phyloP scores from a whole-genome alignment of 129 eudicot genomes.

The Artemisia argyi region DNA sequence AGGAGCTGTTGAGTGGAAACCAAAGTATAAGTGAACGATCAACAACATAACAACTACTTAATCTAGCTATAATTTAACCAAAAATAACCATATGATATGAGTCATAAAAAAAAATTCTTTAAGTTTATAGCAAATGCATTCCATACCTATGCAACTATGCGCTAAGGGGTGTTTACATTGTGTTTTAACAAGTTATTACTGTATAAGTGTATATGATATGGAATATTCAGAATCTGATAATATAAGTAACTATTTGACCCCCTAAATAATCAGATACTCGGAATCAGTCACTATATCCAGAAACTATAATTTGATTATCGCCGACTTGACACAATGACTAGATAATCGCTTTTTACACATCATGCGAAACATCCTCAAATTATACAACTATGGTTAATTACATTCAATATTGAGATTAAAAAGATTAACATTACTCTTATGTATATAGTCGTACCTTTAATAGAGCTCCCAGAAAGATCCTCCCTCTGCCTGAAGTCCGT shows the following conservation, averaged over 20 bases:
- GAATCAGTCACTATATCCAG: no score
- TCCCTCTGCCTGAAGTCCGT: slow-evolving; percentile 84
- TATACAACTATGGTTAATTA: neutral
- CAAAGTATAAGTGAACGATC: slow-evolving; percentile 12
- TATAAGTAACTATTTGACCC: no score
- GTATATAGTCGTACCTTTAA: slow-evolving; percentile 52
- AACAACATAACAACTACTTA: neutral
- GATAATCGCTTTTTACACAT: no score
- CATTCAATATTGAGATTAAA: neutral
- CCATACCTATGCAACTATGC: no score
- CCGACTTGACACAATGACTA: no score
- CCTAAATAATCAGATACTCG: no score
- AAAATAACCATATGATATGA: neutral
- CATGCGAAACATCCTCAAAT: no score
- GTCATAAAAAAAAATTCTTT: neutral
- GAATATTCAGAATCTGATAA: no score
- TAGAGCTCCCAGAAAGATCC: slow-evolving; percentile 87
- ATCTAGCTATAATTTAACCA: neutral
- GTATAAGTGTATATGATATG: no score
- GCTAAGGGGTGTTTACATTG: no score
- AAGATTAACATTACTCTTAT: neutral
- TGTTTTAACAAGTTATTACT: no score
- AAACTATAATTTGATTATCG: no score
- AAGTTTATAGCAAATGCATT: neutral
- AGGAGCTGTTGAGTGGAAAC: slow-evolving; percentile 53